Evolutionary conservation across 805 yeast species (phyloP).

Genomic region (Suhomyces canberraensis): DNA sequence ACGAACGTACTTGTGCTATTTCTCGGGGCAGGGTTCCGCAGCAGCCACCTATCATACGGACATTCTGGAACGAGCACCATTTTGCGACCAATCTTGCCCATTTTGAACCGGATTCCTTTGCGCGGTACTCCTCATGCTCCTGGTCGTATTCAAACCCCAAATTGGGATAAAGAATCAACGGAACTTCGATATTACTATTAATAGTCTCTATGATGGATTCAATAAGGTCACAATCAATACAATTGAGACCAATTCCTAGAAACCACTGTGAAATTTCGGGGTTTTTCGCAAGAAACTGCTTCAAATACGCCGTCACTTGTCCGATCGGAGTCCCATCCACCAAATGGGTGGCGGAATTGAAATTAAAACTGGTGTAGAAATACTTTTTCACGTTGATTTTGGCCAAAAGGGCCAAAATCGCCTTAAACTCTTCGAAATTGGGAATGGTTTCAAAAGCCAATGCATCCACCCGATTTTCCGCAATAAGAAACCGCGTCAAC

Average conservation of each 20-base stretch:
- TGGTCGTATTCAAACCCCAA: slow-evolving; percentile 67
- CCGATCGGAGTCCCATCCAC: slow-evolving; percentile 32
- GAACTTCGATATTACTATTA: slow-evolving; percentile 19
- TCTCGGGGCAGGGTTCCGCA: slow-evolving; percentile 65
- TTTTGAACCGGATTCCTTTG: slow-evolving; percentile 15
- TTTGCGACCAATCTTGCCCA: slow-evolving; percentile 39
- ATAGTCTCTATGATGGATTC: slow-evolving; percentile 37
- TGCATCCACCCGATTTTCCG: slow-evolving; percentile 46
- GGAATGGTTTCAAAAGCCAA: slow-evolving; percentile 77
- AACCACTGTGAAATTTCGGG: slow-evolving; percentile 21
- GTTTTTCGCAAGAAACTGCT: slow-evolving; percentile 9
- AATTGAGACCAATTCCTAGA: slow-evolving; percentile 64
- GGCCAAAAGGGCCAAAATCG: slow-evolving; percentile 41
- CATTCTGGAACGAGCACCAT: slow-evolving; percentile 41
- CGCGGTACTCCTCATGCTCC: slow-evolving; percentile 28
- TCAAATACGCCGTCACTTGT: slow-evolving; percentile 18
- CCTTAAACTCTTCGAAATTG: slow-evolving; percentile 51
- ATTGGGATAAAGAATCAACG: slow-evolving; percentile 67
- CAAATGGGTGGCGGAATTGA: slow-evolving; percentile 19
- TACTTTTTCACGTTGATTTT: slow-evolving; percentile 15
- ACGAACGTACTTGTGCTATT: slow-evolving; percentile 16
- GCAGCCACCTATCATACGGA: slow-evolving; percentile 67
- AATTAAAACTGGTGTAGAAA: slow-evolving; percentile 43
- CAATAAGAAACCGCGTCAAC: slow-evolving; percentile 33
- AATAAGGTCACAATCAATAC: slow-evolving; percentile 50